Percentiles rank a stretch among this genome's conserved stretches.
phyloP scores from a whole-genome alignment of 306 rosid species.

The Bauhinia variegata region DNA sequence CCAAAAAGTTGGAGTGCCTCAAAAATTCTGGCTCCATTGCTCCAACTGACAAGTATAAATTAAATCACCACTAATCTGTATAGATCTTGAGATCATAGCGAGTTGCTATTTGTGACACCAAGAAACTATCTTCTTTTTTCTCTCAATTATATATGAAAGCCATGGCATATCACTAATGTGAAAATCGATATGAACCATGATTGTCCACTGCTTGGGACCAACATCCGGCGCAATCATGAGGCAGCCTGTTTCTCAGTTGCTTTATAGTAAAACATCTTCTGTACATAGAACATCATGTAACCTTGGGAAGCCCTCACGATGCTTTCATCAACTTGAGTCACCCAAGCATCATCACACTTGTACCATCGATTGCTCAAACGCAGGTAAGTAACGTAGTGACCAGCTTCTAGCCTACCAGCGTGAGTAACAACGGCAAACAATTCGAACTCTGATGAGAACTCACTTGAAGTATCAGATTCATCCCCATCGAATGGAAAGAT shows the following conservation, averaged over 20 bases:
- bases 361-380: conserved; percentile 83
- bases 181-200: conserved; percentile 43
- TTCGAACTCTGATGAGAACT: conserved; percentile 78
- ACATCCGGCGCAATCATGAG: conserved; percentile 49
- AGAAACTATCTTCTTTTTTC: conserved; percentile 23
- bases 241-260: conserved; percentile 70
- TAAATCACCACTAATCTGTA: conserved; percentile 22
- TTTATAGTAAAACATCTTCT: conserved; percentile 85
- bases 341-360: conserved; percentile 95
- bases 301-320: conserved; percentile 91
- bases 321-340: conserved; percentile 81
- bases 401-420: conserved; percentile 86
- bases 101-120: conserved; percentile 33
- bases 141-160: conserved; percentile 43
- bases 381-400: conserved; percentile 87
- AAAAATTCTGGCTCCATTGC: conserved; percentile 64
- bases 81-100: conserved; percentile 38
- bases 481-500: conserved; percentile 77
- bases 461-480: conserved; percentile 64
- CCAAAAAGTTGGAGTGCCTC: conserved; percentile 62
- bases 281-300: conserved; percentile 96
- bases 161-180: conserved; percentile 37
- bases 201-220: conserved; percentile 34
- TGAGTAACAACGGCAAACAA: conserved; percentile 92
- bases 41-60: conserved; percentile 50